A percentile compares a stretch with the other conserved stretches of the same genome.
Conservation (phyloP, 2,329 filamentous ascomycete genomes). For the Ilyonectria sp. region DNA sequence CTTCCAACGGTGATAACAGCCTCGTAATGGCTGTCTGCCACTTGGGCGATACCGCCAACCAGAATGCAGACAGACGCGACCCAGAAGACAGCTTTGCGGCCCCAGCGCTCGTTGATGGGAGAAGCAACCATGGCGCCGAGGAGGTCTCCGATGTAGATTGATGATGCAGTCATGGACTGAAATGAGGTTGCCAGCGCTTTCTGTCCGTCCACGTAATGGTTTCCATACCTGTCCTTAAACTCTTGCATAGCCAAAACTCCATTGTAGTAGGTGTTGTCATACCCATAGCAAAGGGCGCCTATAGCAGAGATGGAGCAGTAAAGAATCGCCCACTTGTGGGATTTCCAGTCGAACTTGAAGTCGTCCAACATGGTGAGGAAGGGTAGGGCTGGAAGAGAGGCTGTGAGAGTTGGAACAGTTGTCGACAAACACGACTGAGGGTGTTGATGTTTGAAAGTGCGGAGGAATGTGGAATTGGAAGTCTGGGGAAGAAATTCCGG, state of each 20-base stretch:
- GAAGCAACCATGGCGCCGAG: slow-evolving; percentile 53
- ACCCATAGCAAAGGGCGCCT: slow-evolving; percentile 20
- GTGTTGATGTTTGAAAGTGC: background rate
- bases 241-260: slow-evolving; percentile 48
- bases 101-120: slow-evolving; percentile 55
- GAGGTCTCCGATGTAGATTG: slow-evolving; percentile 58
- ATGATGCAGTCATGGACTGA: slow-evolving; percentile 54
- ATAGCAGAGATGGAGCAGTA: slow-evolving; percentile 12
- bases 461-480: background rate
- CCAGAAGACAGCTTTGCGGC: slow-evolving; percentile 54
- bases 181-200: slow-evolving; percentile 45
- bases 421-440: no score
- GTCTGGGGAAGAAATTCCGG: background rate
- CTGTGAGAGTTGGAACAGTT: no score
- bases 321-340: slow-evolving; percentile 14
- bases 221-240: slow-evolving; percentile 47
- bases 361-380: slow-evolving; percentile 7
- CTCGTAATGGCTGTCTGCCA: slow-evolving; percentile 37
- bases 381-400: background rate
- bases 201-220: slow-evolving; percentile 36
- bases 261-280: slow-evolving; percentile 44
- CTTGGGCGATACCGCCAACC: slow-evolving; percentile 34
- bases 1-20: slow-evolving; percentile 41
- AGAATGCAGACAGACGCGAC: slow-evolving; percentile 52
- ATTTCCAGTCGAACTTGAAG: slow-evolving; percentile 1